Evolutionary conservation across 257 asterid genomes (phyloP).

Genomic region (Phtheirospermum japonicum): DNA sequence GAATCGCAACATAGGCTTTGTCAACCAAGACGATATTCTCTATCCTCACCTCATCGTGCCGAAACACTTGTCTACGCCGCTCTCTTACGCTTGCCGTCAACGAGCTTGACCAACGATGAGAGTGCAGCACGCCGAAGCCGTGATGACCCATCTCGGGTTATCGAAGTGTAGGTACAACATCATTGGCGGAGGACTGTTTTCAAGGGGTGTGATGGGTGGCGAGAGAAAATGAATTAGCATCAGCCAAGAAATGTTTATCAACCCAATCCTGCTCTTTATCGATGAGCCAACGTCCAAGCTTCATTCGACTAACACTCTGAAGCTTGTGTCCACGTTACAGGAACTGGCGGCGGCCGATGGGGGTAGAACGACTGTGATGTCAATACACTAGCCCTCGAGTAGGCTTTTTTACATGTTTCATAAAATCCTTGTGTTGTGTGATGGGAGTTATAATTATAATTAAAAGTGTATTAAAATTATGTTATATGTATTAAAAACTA

Average conservation of each 20-base stretch:
- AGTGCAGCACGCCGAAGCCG: constrained; percentile 49
- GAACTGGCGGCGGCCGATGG: constrained; percentile 60
- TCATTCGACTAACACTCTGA: constrained; percentile 76
- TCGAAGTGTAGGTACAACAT: constrained; percentile 48
- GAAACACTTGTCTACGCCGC: constrained; percentile 79
- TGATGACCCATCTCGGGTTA: constrained; percentile 57
- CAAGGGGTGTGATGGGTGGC: constrained; percentile 76
- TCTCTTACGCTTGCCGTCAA: constrained; percentile 55
- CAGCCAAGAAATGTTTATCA: constrained; percentile 82
- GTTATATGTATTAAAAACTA: too few species aligned
- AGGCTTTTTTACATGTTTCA: constrained; percentile 73
- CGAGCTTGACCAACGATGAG: constrained; percentile 32
- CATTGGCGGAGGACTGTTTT: constrained; percentile 40
- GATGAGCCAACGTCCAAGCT: constrained; percentile 89
- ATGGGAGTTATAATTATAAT: too few species aligned
- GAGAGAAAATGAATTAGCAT: constrained; percentile 81
- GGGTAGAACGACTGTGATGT: constrained; percentile 68
- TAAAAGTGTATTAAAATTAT: too few species aligned
- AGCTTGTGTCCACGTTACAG: constrained; percentile 56
- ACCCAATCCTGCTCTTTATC: constrained; percentile 64
- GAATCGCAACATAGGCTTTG: constrained; percentile 76
- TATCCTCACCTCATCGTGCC: constrained; percentile 72
- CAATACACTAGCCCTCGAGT: constrained; percentile 89
- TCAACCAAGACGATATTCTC: constrained; percentile 76
- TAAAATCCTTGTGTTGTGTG: constrained; percentile 60